A percentile compares a stretch with the other conserved stretches of the same genome.
Conservation (phyloP, 1,284 basidiomycete species). For the Malassezia psittaci region DNA sequence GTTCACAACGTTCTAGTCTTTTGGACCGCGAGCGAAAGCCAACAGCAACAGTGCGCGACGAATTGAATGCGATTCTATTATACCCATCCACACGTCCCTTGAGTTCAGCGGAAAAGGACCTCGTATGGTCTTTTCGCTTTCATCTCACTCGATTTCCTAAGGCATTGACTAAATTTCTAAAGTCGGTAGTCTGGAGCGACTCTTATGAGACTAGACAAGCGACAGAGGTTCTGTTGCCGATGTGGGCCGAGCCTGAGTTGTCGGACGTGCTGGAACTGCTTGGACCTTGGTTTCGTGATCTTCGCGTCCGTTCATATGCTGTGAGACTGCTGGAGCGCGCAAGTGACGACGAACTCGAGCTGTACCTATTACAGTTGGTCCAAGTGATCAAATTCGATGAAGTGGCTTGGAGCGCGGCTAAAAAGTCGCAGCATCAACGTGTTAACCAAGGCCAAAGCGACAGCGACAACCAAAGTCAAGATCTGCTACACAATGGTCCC, state of each 20-base stretch:
- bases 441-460: not conserved
- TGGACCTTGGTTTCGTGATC: slow-evolving; percentile 76
- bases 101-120: slow-evolving; percentile 82
- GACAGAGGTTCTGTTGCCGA: slow-evolving; percentile 83
- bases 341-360: slow-evolving; percentile 87
- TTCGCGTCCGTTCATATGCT: slow-evolving; percentile 82
- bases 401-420: not conserved
- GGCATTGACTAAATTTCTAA: slow-evolving; percentile 92
- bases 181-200: slow-evolving; percentile 95
- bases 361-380: slow-evolving; percentile 90
- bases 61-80: slow-evolving; percentile 74
- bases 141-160: slow-evolving; percentile 78
- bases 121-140: slow-evolving; percentile 97
- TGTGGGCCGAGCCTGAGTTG: slow-evolving; percentile 93
- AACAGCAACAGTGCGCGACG: slow-evolving; percentile 82
- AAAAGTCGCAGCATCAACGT: too few relatives aligned
- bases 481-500: not conserved
- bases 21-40: slow-evolving; percentile 93
- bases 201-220: slow-evolving; percentile 92
- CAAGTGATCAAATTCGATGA: slow-evolving; percentile 70
- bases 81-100: slow-evolving; percentile 82
- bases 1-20: slow-evolving; percentile 85
- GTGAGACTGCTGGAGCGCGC: slow-evolving; percentile 80
- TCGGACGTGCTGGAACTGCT: slow-evolving; percentile 92
- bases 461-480: slow-evolving; percentile 6